Evolutionary conservation across 2,329 filamentous ascomycete genomes (phyloP).

Genomic region (Colletotrichum sublineola): DNA sequence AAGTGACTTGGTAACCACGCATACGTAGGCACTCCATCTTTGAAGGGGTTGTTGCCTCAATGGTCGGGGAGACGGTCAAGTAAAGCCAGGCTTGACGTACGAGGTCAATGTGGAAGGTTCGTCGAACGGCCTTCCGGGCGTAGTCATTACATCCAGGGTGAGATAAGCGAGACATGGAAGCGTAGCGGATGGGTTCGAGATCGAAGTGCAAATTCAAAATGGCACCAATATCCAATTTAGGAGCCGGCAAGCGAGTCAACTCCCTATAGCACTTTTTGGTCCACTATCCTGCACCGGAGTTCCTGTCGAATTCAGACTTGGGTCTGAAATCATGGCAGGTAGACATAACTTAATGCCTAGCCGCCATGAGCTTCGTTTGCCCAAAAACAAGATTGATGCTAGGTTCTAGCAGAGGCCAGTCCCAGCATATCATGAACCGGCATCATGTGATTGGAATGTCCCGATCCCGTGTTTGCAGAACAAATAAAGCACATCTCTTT

Average conservation of each 20-base stretch:
- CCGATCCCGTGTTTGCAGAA: constrained; percentile 14
- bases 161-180: constrained; percentile 8
- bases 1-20: neutral
- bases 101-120: constrained; percentile 10
- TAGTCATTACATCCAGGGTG: constrained; percentile 24
- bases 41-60: constrained; percentile 8
- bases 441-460: neutral
- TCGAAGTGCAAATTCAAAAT: constrained; percentile 21
- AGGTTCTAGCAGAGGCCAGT: neutral
- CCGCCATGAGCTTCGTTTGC: neutral
- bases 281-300: neutral
- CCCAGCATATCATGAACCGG: neutral
- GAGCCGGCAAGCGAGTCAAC: constrained; percentile 10
- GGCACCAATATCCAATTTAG: constrained; percentile 23
- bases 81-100: constrained; percentile 16
- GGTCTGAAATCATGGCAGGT: constrained; percentile 16
- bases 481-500: neutral
- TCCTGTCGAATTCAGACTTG: constrained; percentile 10
- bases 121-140: constrained; percentile 20
- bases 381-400: constrained; percentile 3
- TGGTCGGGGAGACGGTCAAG: constrained; percentile 20
- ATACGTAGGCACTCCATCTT: neutral
- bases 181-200: constrained; percentile 15
- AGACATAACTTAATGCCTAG: constrained; percentile 1
- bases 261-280: no score